Evolutionary conservation across 2,329 filamentous ascomycete genomes (phyloP).

Genomic region (Ophiosphaerella herpotricha): DNA sequence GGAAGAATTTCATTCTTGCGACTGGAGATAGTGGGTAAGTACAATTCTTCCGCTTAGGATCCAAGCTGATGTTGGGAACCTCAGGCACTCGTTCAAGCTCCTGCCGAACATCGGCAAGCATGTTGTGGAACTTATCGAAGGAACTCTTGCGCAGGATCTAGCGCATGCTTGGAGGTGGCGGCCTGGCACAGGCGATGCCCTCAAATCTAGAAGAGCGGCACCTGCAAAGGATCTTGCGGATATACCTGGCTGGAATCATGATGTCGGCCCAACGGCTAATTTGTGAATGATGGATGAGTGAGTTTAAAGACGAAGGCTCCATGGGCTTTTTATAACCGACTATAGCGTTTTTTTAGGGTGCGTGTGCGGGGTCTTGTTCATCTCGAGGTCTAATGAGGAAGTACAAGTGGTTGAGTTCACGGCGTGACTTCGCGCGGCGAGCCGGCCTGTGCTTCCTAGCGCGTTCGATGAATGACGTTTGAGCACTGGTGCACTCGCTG

Average conservation of each 20-base stretch:
- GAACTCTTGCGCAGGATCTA: slow-evolving; percentile 46
- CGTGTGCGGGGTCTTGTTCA: too few species aligned
- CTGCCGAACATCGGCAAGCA: slow-evolving; percentile 55
- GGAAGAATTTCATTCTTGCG: slow-evolving; percentile 54
- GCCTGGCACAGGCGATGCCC: slow-evolving; percentile 50
- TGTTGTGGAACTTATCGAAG: slow-evolving; percentile 53
- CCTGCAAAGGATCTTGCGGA: slow-evolving; percentile 52
- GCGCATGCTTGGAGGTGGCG: slow-evolving; percentile 53
- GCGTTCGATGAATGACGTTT: slow-evolving; percentile 8
- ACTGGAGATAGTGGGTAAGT: slow-evolving; percentile 55
- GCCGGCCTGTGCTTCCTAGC: not conserved
- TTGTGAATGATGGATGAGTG: slow-evolving; percentile 5
- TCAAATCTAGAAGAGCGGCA: slow-evolving; percentile 49
- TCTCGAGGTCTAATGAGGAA: not conserved
- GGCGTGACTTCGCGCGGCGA: slow-evolving; percentile 6
- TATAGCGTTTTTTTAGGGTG: too few species aligned
- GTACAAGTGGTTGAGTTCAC: not conserved
- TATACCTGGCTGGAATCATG: slow-evolving; percentile 52
- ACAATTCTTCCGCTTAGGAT: not conserved
- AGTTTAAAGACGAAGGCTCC: not conserved
- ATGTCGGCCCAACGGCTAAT: slow-evolving; percentile 10
- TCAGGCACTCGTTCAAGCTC: slow-evolving; percentile 53
- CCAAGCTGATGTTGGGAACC: not conserved
- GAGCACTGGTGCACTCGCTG: not conserved
- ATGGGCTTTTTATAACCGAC: not conserved